Evolutionary conservation across 768 basidiomycete species (phyloP).

Genomic region (Pluteus cervinus): DNA sequence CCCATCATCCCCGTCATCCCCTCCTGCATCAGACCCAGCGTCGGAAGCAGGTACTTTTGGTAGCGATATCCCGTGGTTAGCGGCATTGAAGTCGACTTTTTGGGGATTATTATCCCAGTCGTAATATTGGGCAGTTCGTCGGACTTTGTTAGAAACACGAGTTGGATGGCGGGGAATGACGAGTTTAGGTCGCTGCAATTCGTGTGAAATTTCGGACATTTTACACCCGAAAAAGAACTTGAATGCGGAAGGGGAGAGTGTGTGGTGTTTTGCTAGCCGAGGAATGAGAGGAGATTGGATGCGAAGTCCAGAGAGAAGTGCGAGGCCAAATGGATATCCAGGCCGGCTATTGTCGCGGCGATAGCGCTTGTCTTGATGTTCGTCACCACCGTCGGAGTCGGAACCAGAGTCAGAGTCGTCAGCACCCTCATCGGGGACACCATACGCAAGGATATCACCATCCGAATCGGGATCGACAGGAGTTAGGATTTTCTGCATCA

Average conservation of each 20-base stretch:
- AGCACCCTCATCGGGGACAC: no score
- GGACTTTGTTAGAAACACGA: constrained; percentile 8
- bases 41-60: constrained; percentile 6
- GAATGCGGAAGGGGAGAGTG: constrained; percentile 6
- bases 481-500: no score
- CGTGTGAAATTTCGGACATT: constrained; percentile 2
- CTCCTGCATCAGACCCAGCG: constrained; percentile 12
- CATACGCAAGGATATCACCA: no score
- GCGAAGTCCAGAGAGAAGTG: constrained; percentile 1
- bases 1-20: no score
- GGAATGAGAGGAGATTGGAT: constrained; percentile 6
- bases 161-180: neutral
- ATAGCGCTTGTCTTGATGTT: no score
- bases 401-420: no score
- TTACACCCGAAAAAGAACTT: constrained; percentile 9
- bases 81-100: constrained; percentile 3
- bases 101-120: neutral
- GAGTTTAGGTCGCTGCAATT: neutral
- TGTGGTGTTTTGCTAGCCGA: neutral
- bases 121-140: constrained; percentile 4
- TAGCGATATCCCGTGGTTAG: constrained; percentile 1
- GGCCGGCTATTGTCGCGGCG: no score
- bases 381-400: no score
- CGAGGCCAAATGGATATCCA: no score
- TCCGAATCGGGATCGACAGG: no score